Conservation (phyloP, 2,329 filamentous ascomycete genomes). For the Diplocarpon mali region DNA sequence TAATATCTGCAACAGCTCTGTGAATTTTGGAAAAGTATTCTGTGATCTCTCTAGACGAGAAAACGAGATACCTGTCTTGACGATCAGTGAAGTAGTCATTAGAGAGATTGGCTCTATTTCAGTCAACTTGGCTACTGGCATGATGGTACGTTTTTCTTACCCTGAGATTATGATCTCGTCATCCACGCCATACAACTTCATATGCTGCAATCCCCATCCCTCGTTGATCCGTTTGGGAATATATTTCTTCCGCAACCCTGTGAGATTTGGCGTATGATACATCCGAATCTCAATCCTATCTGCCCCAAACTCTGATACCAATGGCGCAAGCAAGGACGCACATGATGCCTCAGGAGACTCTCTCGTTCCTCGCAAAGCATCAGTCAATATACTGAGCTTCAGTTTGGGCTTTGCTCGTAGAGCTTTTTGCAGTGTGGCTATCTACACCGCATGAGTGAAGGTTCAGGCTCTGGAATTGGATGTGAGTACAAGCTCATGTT, state of each 20-base stretch:
- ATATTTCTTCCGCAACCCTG: conserved; percentile 70
- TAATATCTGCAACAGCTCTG: conserved; percentile 64
- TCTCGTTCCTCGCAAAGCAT: conserved; percentile 80
- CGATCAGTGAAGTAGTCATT: conserved; percentile 93
- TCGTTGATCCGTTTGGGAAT: conserved; percentile 90
- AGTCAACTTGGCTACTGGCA: conserved; percentile 5
- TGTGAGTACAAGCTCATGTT: conserved; percentile 62
- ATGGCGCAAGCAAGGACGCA: conserved; percentile 73
- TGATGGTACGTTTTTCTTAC: conserved; percentile 32
- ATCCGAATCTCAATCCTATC: conserved; percentile 86
- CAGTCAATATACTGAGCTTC: conserved; percentile 79
- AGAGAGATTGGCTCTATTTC: conserved; percentile 66
- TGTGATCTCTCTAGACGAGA: conserved; percentile 66
- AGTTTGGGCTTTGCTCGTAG: conserved; percentile 64
- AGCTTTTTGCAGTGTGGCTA: conserved; percentile 65
- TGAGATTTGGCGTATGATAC: conserved; percentile 96
- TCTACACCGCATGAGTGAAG: conserved; percentile 33
- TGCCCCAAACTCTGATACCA: conserved; percentile 75
- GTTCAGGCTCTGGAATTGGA: conserved; percentile 7
- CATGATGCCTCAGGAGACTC: conserved; percentile 79
- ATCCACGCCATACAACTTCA: conserved; percentile 96
- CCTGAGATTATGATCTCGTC: conserved; percentile 93
- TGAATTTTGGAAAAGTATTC: conserved; percentile 77
- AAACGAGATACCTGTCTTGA: conserved; percentile 89
- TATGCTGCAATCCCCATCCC: conserved; percentile 96